A percentile compares a stretch with the other conserved stretches of the same genome.
Conservation (phyloP, 495 filamentous ascomycete genomes). For the Astrothelium macrocarpum region DNA sequence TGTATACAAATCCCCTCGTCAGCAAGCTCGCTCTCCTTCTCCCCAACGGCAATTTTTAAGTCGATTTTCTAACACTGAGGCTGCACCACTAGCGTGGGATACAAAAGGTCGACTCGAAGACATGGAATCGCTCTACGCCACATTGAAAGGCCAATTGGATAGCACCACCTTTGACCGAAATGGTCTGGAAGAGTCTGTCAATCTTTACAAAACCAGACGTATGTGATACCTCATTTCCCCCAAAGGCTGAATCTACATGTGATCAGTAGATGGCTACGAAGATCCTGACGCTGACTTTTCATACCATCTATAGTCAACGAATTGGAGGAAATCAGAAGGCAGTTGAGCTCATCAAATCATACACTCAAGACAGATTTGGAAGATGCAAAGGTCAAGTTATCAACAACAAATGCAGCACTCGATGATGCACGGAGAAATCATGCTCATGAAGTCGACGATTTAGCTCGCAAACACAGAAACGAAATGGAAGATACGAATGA, state of each 20-base stretch:
- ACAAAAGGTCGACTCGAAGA: slow-evolving; percentile 54
- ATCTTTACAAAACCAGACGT: slow-evolving; percentile 66
- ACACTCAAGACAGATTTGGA: slow-evolving; percentile 51
- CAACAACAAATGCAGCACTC: slow-evolving; percentile 35
- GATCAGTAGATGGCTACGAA: background rate
- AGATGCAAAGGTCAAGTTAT: slow-evolving; percentile 41
- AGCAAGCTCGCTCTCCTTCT: background rate
- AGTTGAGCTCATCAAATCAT: slow-evolving; percentile 47
- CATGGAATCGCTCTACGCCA: slow-evolving; percentile 53
- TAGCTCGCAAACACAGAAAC: slow-evolving; percentile 31
- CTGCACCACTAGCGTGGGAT: slow-evolving; percentile 52
- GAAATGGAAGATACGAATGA: slow-evolving; percentile 28
- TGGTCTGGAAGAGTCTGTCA: slow-evolving; percentile 57
- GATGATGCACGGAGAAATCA: slow-evolving; percentile 44
- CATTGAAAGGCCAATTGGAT: slow-evolving; percentile 53
- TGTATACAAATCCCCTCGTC: background rate
- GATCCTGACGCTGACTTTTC: slow-evolving; percentile 9
- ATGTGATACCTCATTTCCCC: slow-evolving; percentile 28
- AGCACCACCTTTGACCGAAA: slow-evolving; percentile 50
- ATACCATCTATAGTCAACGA: slow-evolving; percentile 48
- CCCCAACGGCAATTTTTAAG: slow-evolving; percentile 7
- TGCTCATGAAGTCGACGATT: slow-evolving; percentile 50
- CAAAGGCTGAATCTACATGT: too few relatives aligned
- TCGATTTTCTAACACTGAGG: slow-evolving; percentile 9
- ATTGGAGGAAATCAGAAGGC: slow-evolving; percentile 51